Percentiles rank a stretch among this genome's conserved stretches.
phyloP scores from a whole-genome alignment of 108 stramenopile species.

The Parietichytrium sp. region DNA sequence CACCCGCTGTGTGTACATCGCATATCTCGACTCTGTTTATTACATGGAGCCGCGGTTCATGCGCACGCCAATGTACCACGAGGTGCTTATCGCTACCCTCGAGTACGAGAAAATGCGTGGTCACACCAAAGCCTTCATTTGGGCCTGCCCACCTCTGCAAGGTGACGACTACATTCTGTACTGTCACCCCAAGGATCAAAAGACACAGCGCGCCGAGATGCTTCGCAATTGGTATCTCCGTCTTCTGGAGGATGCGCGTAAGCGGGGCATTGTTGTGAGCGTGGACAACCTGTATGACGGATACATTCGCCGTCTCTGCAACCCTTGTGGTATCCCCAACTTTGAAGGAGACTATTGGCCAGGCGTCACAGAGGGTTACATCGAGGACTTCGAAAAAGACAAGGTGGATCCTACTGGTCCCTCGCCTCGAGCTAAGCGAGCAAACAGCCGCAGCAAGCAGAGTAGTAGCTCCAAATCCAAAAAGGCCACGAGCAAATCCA shows the following conservation, averaged over 20 bases:
- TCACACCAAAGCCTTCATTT: slow-evolving; percentile 87
- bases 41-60: slow-evolving; percentile 85
- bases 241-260: slow-evolving; percentile 86
- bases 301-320: slow-evolving; percentile 69
- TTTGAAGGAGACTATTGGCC: slow-evolving; percentile 99
- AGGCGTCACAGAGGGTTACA: slow-evolving; percentile 94
- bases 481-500: slow-evolving; percentile 69
- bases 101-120: slow-evolving; percentile 91
- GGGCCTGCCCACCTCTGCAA: slow-evolving; percentile 93
- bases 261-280: slow-evolving; percentile 78
- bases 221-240: slow-evolving; percentile 83
- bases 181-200: slow-evolving; percentile 56
- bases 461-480: slow-evolving; percentile 44
- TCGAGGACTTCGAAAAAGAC: slow-evolving; percentile 84
- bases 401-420: slow-evolving; percentile 54
- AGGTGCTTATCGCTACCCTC: slow-evolving; percentile 82
- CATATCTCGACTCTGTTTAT: slow-evolving; percentile 86
- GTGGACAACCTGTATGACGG: slow-evolving; percentile 90
- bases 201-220: slow-evolving; percentile 74
- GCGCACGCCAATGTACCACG: slow-evolving; percentile 85
- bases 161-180: slow-evolving; percentile 65
- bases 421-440: slow-evolving; percentile 18
- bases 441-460: slow-evolving; percentile 43
- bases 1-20: slow-evolving; percentile 77
- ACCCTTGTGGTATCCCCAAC: slow-evolving; percentile 77